phyloP scores from a whole-genome alignment of 306 rosid genomes.

The Mimosa bimucronata region DNA sequence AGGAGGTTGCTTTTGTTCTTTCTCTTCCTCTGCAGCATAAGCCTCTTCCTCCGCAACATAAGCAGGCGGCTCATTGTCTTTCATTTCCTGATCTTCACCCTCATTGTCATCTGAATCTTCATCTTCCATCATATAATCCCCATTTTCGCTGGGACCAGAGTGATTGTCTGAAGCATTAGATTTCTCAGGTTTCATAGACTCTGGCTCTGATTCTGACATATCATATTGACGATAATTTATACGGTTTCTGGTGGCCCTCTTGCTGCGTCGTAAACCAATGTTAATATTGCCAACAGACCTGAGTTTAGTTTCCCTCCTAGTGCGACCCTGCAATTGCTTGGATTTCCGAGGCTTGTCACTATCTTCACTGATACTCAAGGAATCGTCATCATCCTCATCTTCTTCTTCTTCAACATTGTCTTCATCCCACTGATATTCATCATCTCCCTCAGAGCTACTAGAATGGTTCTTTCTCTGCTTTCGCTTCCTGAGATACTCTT shows the following conservation, averaged over 20 bases:
- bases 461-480: constrained; percentile 80
- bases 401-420: constrained; percentile 95
- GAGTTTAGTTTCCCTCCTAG: constrained; percentile 84
- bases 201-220: constrained; percentile 87
- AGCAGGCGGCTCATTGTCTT: constrained; percentile 58
- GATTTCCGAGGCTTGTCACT: constrained; percentile 74
- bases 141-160: constrained; percentile 75
- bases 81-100: constrained; percentile 63
- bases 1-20: constrained; percentile 62
- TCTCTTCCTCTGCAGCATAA: constrained; percentile 52
- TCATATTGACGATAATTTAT: constrained; percentile 82
- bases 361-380: constrained; percentile 82
- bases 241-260: constrained; percentile 84
- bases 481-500: constrained; percentile 85
- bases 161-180: constrained; percentile 60
- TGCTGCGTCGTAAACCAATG: constrained; percentile 94
- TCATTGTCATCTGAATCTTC: constrained; percentile 69
- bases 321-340: constrained; percentile 72
- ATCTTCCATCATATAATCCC: constrained; percentile 76
- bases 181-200: constrained; percentile 64
- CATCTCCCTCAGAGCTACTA: constrained; percentile 99
- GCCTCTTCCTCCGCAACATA: constrained; percentile 34
- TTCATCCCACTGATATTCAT: constrained; percentile 87
- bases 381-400: constrained; percentile 62
- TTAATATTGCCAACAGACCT: constrained; percentile 85